phyloP scores from a whole-genome alignment of 176 grass and related monocot species.

The Oryza meyeriana region DNA sequence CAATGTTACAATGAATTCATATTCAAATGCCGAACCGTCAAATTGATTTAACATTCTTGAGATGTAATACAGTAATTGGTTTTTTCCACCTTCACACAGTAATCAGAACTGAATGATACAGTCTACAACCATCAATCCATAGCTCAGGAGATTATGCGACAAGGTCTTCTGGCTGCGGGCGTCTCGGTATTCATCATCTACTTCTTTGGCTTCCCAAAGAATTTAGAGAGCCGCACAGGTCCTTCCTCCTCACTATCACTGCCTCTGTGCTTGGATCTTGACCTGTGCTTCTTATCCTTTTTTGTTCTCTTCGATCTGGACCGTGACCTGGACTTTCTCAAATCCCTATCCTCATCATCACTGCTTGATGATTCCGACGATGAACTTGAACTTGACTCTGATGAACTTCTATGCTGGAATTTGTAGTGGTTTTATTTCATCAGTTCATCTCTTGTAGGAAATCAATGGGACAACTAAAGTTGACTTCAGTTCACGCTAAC shows the following conservation, averaged over 20 bases:
- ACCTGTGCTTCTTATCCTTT: constrained; percentile 87
- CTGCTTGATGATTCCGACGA: constrained; percentile 80
- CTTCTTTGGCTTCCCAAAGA: constrained; percentile 67
- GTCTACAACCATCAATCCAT: constrained; percentile 11
- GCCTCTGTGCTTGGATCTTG: constrained; percentile 52
- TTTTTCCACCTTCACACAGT: not conserved
- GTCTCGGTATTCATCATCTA: constrained; percentile 19
- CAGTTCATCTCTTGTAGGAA: constrained; percentile 1
- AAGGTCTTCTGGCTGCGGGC: not conserved
- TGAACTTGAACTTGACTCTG: constrained; percentile 60
- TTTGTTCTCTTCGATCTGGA: constrained; percentile 76
- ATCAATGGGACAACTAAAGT: not conserved
- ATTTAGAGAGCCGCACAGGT: constrained; percentile 81
- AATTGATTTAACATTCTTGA: constrained; percentile 3
- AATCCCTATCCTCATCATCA: constrained; percentile 64
- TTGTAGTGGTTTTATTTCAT: not conserved
- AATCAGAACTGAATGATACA: constrained; percentile 29
- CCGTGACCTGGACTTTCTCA: constrained; percentile 70
- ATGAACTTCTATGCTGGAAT: constrained; percentile 84
- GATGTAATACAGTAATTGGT: not conserved
- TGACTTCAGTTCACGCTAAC: not conserved
- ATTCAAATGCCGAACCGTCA: constrained; percentile 7
- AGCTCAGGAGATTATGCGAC: not conserved
- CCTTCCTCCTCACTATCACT: constrained; percentile 49
- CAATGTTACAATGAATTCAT: not conserved